These are phyloP conservation scores for Paracorniculantispora psalliotae DNA, from an alignment of 2,329 filamentous ascomycete species.

Conservation along the genomic window DNA sequence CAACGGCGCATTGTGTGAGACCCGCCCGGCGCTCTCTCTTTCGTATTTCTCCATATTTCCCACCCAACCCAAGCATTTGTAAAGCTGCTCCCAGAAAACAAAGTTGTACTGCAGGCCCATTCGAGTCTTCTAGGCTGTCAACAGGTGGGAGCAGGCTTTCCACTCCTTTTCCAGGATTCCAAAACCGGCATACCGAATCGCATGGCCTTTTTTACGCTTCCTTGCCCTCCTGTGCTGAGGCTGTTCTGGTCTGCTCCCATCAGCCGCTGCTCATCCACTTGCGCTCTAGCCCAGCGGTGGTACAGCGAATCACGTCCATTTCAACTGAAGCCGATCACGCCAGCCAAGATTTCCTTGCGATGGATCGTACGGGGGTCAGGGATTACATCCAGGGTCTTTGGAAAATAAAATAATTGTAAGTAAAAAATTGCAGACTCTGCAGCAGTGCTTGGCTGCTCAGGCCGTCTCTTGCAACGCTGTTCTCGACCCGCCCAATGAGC, in stretches of 20 bases:
- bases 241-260: background rate
- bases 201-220: background rate
- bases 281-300: too few relatives aligned
- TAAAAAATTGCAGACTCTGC: too few relatives aligned
- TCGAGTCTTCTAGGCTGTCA: too few relatives aligned
- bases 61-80: background rate
- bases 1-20: background rate
- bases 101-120: background rate
- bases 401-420: too few relatives aligned
- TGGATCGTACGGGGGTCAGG: background rate
- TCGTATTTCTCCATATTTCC: conserved; percentile 10
- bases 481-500: too few relatives aligned
- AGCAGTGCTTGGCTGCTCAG: too few relatives aligned
- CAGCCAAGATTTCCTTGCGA: background rate
- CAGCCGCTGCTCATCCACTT: background rate
- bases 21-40: background rate
- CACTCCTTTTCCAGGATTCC: background rate
- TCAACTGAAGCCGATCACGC: background rate
- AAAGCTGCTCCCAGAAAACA: background rate
- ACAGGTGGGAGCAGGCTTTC: too few relatives aligned
- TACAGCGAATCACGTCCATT: background rate
- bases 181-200: background rate
- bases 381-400: too few relatives aligned
- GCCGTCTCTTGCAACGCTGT: too few relatives aligned
- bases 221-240: background rate